A percentile compares a stretch with the other conserved stretches of the same genome.
These are phyloP conservation scores for Omphalea diandra DNA, from an alignment of 441 rosid species.

Conservation along the genomic window DNA sequence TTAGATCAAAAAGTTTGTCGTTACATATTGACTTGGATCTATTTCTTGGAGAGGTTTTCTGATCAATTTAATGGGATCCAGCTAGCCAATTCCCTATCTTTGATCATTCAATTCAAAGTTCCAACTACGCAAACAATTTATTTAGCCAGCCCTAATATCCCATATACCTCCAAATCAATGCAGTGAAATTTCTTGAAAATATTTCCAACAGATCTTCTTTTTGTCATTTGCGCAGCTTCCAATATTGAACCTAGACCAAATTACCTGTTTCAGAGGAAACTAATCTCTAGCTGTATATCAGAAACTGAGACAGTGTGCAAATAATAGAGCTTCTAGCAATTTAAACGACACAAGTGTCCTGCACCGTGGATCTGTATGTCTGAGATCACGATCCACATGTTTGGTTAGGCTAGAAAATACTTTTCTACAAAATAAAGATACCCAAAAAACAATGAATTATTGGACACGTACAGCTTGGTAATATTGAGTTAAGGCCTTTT, in stretches of 20 bases:
- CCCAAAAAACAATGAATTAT: not conserved
- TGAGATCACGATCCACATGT: not conserved
- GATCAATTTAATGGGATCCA: slow-evolving; percentile 4
- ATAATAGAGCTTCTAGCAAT: too few relatives aligned
- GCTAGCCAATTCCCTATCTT: not conserved
- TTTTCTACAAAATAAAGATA: not conserved
- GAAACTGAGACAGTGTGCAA: too few relatives aligned
- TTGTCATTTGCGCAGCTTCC: slow-evolving; percentile 15
- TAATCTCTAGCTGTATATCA: too few relatives aligned
- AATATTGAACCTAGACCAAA: not conserved
- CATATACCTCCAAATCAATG: not conserved
- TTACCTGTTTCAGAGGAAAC: too few relatives aligned
- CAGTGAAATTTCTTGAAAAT: not conserved
- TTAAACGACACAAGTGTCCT: too few relatives aligned
- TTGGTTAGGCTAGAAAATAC: not conserved
- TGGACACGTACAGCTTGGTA: not conserved
- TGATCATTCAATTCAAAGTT: not conserved
- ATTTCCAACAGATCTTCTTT: slow-evolving; percentile 13
- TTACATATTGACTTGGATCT: too few relatives aligned
- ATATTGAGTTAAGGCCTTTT: not conserved
- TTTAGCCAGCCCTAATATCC: too few relatives aligned
- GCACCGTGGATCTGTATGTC: not conserved
- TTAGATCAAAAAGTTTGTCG: too few relatives aligned
- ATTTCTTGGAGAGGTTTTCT: not conserved
- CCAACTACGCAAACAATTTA: too few relatives aligned